Percentiles rank a stretch among this genome's conserved stretches.
phyloP scores from a whole-genome alignment of 352 stramenopile genomes.

The Thalassiosira sp. region DNA sequence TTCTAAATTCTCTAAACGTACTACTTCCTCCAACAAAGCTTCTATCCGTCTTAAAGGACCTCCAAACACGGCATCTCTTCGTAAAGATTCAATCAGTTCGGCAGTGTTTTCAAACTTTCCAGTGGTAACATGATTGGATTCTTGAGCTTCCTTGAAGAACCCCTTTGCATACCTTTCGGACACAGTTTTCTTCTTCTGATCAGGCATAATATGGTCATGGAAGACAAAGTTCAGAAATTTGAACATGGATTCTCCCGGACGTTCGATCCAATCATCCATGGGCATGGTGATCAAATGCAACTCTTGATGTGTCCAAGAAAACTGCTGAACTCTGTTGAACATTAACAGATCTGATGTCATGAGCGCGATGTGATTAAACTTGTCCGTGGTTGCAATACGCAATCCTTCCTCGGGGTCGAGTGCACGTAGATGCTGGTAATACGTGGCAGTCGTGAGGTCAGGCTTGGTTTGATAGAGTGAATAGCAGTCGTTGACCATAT shows the following conservation, averaged over 20 bases:
- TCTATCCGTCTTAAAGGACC: background rate
- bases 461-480: background rate
- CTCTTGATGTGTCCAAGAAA: background rate
- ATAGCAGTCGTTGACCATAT: background rate
- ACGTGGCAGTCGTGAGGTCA: background rate
- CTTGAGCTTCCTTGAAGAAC: background rate
- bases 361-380: background rate
- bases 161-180: background rate
- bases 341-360: background rate
- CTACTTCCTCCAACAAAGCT: background rate
- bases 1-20: background rate
- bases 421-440: slow-evolving; percentile 1
- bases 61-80: background rate
- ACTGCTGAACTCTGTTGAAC: background rate
- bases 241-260: background rate
- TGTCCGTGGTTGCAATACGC: background rate
- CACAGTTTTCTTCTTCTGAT: background rate
- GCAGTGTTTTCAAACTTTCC: background rate
- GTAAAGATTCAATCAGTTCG: background rate
- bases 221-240: background rate
- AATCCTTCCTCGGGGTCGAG: background rate
- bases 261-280: background rate
- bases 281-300: slow-evolving; percentile 6
- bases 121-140: background rate
- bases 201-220: background rate